Base-by-base conservation (phyloP, 257 asterid genomes). In the Solanum chilense region DNA sequence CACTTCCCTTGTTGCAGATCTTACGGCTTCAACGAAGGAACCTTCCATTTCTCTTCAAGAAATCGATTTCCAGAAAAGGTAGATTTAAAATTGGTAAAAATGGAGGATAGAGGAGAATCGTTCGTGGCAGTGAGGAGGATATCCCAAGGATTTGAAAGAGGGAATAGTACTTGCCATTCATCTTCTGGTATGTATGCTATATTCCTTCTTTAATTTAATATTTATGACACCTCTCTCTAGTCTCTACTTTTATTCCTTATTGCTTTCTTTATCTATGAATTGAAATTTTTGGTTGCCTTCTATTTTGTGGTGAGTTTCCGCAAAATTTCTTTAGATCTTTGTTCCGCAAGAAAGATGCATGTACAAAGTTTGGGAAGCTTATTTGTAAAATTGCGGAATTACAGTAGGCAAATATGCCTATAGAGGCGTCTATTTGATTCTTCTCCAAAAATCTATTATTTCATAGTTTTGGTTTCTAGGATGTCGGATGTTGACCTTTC, bases 111-210 rank as follows among this genome's bases (percentile, higher is more conserved):
- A 71, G 87, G 89, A 82, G 89, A 77, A 71, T 87, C 89, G 25
- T 87, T 87, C 62, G 89, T 87, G 52, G 87, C 89, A 14, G 89
- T 87, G 31, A 41, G 89, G 85, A 83, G 89, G 76, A 83, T 87
- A 56, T 83, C 89, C 12, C 87, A 85, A 76, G 68, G 82, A 73
- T 75, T 85, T n/a, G 87, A 70, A 23, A 85, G 87, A 66, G 64
- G 87, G 21, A 85, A 71, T 75, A 90, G 85, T 71, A 70, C 83
- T 70, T 85, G 87, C 82, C 87, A 85, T 71, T 85, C 87, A 11
- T 27, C 70, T 70, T 71, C 73, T 47, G 87, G 87, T 85, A 85
- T 84, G 66, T 37, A 37, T 77, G 64, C n/a, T 56, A 56, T 56
- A 15, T 15, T 45, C 25, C 64, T 20, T 58, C 45, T 62, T 70